Conservation (phyloP, 2,329 filamentous ascomycete genomes). For the Cercospora beticola region DNA sequence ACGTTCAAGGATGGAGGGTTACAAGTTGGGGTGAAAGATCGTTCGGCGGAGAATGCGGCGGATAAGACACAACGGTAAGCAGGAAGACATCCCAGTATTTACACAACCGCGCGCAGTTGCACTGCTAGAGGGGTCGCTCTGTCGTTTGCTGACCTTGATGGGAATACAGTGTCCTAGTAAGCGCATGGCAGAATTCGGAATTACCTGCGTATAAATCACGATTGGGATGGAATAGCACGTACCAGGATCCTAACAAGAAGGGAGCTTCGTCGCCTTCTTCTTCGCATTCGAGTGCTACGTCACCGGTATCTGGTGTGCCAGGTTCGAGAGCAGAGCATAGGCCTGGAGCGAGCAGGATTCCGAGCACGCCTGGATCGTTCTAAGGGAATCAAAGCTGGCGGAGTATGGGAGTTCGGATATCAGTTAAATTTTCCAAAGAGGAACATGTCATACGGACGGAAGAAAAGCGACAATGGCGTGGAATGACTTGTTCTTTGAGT, state of each 20-base stretch:
- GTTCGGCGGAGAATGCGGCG: constrained; percentile 68
- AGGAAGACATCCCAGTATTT: too few relatives aligned
- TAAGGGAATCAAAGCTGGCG: not conserved
- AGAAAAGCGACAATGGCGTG: not conserved
- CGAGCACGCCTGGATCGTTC: constrained; percentile 20
- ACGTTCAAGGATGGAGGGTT: constrained; percentile 72
- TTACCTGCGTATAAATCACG: constrained; percentile 40
- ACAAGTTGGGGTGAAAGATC: constrained; percentile 67
- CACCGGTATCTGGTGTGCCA: not conserved
- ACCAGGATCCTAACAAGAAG: constrained; percentile 17
- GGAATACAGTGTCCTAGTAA: constrained; percentile 43
- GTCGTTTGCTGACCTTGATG: too few relatives aligned
- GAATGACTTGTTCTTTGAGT: not conserved
- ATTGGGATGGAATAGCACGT: constrained; percentile 37
- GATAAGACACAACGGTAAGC: constrained; percentile 65
- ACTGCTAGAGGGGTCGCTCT: too few relatives aligned
- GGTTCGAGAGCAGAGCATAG: constrained; percentile 15
- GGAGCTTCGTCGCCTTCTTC: not conserved
- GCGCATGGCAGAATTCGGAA: constrained; percentile 49
- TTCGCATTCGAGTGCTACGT: constrained; percentile 6
- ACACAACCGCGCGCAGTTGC: too few relatives aligned
- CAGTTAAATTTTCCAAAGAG: not conserved
- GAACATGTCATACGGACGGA: not conserved
- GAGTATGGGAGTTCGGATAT: not conserved
- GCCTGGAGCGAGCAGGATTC: constrained; percentile 12